Evolutionary conservation across 345 rosid species (phyloP), one percentile per base, ranked within the genome.

Genomic region (Rhodamnia argentea): DNA sequence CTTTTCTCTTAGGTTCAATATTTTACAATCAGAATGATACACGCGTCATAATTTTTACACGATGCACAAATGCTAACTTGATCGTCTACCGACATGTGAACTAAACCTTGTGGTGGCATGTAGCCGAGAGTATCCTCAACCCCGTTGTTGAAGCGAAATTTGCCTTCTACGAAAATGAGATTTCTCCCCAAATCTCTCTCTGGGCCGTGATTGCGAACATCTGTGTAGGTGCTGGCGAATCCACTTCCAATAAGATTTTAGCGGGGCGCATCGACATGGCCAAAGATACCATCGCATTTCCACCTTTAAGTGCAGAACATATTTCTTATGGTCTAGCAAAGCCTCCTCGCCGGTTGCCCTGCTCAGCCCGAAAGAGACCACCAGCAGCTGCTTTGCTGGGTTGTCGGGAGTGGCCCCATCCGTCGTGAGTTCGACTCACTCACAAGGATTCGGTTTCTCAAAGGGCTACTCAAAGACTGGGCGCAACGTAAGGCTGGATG

Each of bases 351-450:
- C 78, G 24, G 44, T 70, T 0, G 78, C 78, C 24, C 32, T 11
- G 44, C 32, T 32, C 0, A 18, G 16, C 6, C 76, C 0, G 12
- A 16, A 37, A 4, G 6, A 32, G 22, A 4, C 78, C 13, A 2
- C 78, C 11, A 40, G 47, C 47, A 4, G 42, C 47, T 70, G 78
- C 78, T 70, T 70, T 16, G 24, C 78, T 10, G 78, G 78, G 78
- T 37, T 20, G 47, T 47, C 22, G 3, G 1, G 47, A 32, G 78
- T 4, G 44, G 24, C 44, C 13, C 24, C 47, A 70, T 70, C 13
- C 24, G 1, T 64, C 1, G 0, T 0, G 44, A 32, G 24, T 32
- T 70, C 2, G 47, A 20, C 24, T 62, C 5, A 5, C 0, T 62
- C 40, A 29, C 75, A 1, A 27, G 40, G 75, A 62, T 40, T 22